Conservation (phyloP, 768 basidiomycete species). For the Sistotremastrum niveocremeum region DNA sequence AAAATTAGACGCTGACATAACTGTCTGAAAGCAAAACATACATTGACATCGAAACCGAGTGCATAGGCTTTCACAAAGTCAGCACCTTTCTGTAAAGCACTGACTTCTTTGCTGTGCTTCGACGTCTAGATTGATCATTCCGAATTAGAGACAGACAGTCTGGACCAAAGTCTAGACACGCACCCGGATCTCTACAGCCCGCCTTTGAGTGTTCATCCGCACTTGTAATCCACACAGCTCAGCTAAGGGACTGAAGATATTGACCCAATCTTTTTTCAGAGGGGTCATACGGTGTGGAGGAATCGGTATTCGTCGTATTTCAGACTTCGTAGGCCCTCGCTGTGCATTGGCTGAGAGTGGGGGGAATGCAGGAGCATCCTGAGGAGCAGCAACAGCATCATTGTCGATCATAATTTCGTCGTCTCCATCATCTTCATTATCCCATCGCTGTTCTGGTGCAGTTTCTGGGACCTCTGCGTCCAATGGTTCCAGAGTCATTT, state of each 20-base stretch:
- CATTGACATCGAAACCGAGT: conserved; percentile 90
- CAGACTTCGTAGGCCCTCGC: conserved; percentile 53
- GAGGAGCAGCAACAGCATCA: conserved; percentile 27
- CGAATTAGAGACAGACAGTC: not conserved
- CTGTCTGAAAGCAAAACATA: conserved; percentile 22
- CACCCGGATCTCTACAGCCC: conserved; percentile 88
- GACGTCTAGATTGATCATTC: conserved; percentile 50
- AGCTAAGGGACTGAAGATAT: conserved; percentile 88
- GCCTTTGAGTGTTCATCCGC: conserved; percentile 86
- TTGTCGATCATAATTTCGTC: conserved; percentile 52
- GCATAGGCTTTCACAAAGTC: conserved; percentile 95
- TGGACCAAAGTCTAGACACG: conserved; percentile 14
- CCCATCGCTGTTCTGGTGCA: conserved; percentile 1
- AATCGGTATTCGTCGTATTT: conserved; percentile 79
- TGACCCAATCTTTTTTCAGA: conserved; percentile 91
- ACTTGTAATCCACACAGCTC: conserved; percentile 93
- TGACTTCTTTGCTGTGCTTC: conserved; percentile 85
- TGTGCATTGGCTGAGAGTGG: conserved; percentile 49
- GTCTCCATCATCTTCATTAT: conserved; percentile 26
- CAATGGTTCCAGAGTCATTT: not conserved
- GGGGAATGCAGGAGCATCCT: conserved; percentile 55
- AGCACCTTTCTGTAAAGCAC: conserved; percentile 90
- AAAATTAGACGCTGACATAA: conserved; percentile 1
- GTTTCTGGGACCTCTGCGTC: conserved; percentile 6
- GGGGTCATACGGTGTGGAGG: conserved; percentile 98